Percentiles rank a stretch among this genome's conserved stretches.
Conservation (phyloP, 352 stramenopile species). For the Albugo laibachii region DNA sequence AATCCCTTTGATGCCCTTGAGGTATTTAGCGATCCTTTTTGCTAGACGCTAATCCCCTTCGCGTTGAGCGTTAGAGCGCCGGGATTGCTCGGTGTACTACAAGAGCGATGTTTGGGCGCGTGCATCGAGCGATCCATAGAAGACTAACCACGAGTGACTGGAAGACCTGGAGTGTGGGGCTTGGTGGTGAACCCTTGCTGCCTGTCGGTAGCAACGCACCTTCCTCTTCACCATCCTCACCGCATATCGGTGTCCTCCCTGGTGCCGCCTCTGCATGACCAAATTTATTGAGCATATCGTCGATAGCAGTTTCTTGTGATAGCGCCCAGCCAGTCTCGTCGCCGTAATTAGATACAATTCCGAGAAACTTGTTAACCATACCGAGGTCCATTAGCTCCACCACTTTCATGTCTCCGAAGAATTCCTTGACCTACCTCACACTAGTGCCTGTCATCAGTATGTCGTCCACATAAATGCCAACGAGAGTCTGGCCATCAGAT, state of each 20-base stretch:
- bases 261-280: not conserved
- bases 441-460: no score
- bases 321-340: not conserved
- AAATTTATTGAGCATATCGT: not conserved
- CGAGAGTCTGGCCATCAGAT: no score
- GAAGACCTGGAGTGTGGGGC: conserved; percentile 8
- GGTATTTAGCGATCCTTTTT: conserved; percentile 9
- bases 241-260: not conserved
- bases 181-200: conserved; percentile 1
- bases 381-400: not conserved
- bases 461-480: no score
- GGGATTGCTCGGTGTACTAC: conserved; percentile 9
- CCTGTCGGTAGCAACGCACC: conserved; percentile 1
- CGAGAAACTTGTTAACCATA: not conserved
- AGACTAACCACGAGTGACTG: conserved; percentile 16
- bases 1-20: conserved; percentile 7
- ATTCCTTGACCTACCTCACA: no score
- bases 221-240: not conserved
- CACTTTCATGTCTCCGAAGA: not conserved
- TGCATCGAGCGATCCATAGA: conserved; percentile 13
- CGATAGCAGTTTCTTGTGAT: not conserved
- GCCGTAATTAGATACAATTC: not conserved
- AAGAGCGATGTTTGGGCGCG: conserved; percentile 11
- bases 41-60: conserved; percentile 4
- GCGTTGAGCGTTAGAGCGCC: conserved; percentile 3